phyloP scores from a whole-genome alignment of 257 asterid genomes.

The Rubia yunnanensis region DNA sequence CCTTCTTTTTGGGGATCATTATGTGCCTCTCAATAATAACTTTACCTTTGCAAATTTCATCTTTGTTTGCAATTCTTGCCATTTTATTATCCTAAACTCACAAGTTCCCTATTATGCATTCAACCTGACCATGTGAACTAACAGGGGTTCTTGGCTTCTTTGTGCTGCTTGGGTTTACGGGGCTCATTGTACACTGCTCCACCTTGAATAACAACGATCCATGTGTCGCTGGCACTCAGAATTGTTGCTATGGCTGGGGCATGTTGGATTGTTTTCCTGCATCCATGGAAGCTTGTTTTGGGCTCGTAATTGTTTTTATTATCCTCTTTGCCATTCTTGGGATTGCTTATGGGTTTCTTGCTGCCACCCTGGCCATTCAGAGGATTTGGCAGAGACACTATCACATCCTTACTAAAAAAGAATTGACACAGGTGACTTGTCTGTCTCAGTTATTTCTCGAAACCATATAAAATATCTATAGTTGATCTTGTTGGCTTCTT shows the following conservation, averaged over 20 bases:
- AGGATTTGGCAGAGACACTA: slow-evolving; percentile 60
- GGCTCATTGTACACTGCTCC: slow-evolving; percentile 39
- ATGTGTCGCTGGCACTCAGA: slow-evolving; percentile 49
- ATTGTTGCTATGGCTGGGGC: slow-evolving; percentile 54
- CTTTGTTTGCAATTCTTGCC: background rate
- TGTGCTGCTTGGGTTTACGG: slow-evolving; percentile 41
- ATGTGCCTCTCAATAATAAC: background rate
- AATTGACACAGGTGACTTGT: slow-evolving; percentile 36
- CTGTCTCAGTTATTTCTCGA: background rate
- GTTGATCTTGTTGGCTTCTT: background rate
- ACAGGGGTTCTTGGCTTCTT: slow-evolving; percentile 46
- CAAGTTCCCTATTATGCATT: background rate
- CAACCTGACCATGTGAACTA: slow-evolving; percentile 11
- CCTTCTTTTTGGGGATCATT: background rate
- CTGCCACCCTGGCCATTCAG: slow-evolving; percentile 50
- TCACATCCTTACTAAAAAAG: slow-evolving; percentile 52
- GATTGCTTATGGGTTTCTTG: slow-evolving; percentile 49
- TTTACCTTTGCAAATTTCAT: background rate
- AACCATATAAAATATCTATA: background rate
- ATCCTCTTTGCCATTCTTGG: slow-evolving; percentile 52
- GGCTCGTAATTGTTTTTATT: slow-evolving; percentile 33
- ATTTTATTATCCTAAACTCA: background rate
- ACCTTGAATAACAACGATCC: slow-evolving; percentile 33
- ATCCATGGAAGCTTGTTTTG: slow-evolving; percentile 52
- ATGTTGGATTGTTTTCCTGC: slow-evolving; percentile 53